Evolutionary conservation across 129 eudicot species (phyloP).

Genomic region (Glebionis coronaria): DNA sequence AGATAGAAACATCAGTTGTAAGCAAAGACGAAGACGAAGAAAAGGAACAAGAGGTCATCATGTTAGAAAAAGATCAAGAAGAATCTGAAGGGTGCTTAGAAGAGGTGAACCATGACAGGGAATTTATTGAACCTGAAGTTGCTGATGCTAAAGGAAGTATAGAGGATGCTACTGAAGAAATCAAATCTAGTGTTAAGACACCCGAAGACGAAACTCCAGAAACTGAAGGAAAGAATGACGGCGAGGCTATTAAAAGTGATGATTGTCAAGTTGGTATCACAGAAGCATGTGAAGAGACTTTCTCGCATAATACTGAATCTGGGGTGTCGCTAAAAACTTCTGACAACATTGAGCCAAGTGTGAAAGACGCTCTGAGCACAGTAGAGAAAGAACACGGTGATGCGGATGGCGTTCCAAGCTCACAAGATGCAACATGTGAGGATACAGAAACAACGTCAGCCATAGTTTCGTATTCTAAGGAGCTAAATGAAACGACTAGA

Average conservation of each 20-base stretch:
- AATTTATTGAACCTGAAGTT: conserved; percentile 10
- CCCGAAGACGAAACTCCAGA: background rate
- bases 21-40: background rate
- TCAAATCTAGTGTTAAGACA: background rate
- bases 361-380: background rate
- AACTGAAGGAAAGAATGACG: conserved; percentile 6
- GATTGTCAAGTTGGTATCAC: conserved; percentile 15
- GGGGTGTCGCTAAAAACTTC: conserved; percentile 1
- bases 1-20: background rate
- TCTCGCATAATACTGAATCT: conserved; percentile 5
- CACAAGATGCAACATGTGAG: conserved; percentile 14
- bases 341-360: background rate
- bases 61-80: conserved; percentile 11
- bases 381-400: background rate
- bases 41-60: conserved; percentile 6
- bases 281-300: conserved; percentile 9
- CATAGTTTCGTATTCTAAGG: conserved; percentile 13
- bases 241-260: conserved; percentile 13
- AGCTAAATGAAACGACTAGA: conserved; percentile 14
- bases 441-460: conserved; percentile 10
- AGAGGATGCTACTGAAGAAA: conserved; percentile 20
- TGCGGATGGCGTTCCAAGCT: conserved; percentile 4
- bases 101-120: conserved; percentile 2
- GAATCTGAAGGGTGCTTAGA: background rate
- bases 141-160: conserved; percentile 15